These are phyloP conservation scores for Cryptosporidium xiaoi DNA, from an alignment of 169 alveolate genomes.

Conservation along the genomic window DNA sequence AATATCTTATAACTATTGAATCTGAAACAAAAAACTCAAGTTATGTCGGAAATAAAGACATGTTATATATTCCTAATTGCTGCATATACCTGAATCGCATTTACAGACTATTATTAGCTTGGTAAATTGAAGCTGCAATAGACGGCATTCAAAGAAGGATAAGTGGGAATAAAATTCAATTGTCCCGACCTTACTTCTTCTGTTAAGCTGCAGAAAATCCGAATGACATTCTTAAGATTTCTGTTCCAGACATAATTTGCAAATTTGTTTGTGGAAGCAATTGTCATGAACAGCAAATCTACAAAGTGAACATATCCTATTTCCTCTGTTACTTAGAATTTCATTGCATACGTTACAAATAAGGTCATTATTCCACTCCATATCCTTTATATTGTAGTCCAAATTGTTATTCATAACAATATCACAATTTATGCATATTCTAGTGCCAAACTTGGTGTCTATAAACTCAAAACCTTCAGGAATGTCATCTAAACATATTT, in stretches of 20 bases:
- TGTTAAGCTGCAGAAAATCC: too few species aligned
- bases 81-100: too few species aligned
- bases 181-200: too few species aligned
- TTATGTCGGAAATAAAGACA: not conserved
- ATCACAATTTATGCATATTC: constrained; percentile 43
- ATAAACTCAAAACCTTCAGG: constrained; percentile 28
- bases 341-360: constrained; percentile 39
- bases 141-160: too few species aligned
- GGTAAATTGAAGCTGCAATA: too few species aligned
- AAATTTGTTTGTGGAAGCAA: constrained; percentile 38
- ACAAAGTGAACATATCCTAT: constrained; percentile 45
- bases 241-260: constrained; percentile 33
- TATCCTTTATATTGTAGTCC: too few species aligned
- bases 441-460: constrained; percentile 21
- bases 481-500: constrained; percentile 12
- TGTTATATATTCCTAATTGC: too few species aligned
- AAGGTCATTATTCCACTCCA: not conserved
- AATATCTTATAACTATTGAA: not conserved
- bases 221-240: not conserved
- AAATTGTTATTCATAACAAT: too few species aligned
- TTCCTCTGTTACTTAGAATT: not conserved
- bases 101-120: not conserved
- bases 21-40: not conserved
- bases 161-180: too few species aligned
- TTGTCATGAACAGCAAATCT: constrained; percentile 32